Evolutionary conservation across 352 stramenopile species (phyloP), one percentile per base, ranked within the genome.

Genomic region (Pythium volutum): DNA sequence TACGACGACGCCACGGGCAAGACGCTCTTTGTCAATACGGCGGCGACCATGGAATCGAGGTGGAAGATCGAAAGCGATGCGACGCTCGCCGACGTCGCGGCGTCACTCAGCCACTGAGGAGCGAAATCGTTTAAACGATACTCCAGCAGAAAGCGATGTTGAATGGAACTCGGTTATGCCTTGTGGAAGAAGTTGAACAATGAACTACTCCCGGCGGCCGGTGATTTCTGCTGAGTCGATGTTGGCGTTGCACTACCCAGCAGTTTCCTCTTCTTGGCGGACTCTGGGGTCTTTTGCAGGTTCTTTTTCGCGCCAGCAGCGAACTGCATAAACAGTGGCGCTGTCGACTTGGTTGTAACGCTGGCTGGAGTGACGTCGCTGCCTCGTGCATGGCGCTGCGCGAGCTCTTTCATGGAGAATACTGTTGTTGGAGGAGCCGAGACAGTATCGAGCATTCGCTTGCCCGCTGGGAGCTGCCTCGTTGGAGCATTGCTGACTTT

Each of bases 111-210:
- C n/a, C 20, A 50, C 43, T 31, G 20, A 50, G 20, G 18, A 25
- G 41, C 18, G 36, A 7, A 41, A 6, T 38, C 20, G 23, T 15
- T 27, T 10, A 29, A 23, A 27, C 16, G 14, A 52, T 52, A 18
- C 23, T 16, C 3, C 15, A 41, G 15, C n/a, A n/a, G n/a, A n/a
- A n/a, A n/a, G n/a, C n/a, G n/a, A n/a, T n/a, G n/a, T 36, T 15
- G 31, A 36, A 8, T 6, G 8, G 31, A 11, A 15, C 8, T 46
- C 4, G 22, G 29, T 53, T 65, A 66, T 14, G 61, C 29, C 39
- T 74, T 75, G 46, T 71, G 59, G 55, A 85, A 85, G 31, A 85
- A 84, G n/a, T 78, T 56, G 14, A 87, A 59, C 26, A 87, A 42
- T 2, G 76, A 84, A 15, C 22, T 70, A 57, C 31, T 55, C 56